Conservation (phyloP, 495 filamentous ascomycete genomes). For the Beverwykella pulmonaria region DNA sequence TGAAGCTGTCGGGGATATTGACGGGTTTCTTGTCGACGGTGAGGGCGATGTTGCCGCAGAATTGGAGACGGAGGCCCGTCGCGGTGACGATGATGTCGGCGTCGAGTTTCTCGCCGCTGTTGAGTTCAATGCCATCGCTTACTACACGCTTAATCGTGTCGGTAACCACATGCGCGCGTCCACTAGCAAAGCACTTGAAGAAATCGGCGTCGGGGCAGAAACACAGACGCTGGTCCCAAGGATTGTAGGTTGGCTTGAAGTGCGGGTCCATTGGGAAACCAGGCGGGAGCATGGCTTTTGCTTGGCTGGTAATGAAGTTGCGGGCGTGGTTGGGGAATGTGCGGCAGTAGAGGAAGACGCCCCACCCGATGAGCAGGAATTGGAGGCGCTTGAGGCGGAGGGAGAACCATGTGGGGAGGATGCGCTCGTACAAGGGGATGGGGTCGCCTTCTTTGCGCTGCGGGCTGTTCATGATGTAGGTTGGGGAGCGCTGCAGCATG, state of each 20-base stretch:
- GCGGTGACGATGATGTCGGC: slow-evolving; percentile 77
- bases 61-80: slow-evolving; percentile 65
- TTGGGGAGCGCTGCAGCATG: slow-evolving; percentile 40
- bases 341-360: slow-evolving; percentile 59
- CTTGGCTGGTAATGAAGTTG: slow-evolving; percentile 50
- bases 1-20: slow-evolving; percentile 50
- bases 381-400: slow-evolving; percentile 50
- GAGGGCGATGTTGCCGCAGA: slow-evolving; percentile 56
- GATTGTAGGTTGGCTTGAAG: slow-evolving; percentile 71
- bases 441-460: slow-evolving; percentile 42
- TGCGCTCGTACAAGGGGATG: slow-evolving; percentile 49
- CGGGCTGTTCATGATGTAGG: slow-evolving; percentile 32
- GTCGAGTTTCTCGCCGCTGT: slow-evolving; percentile 56
- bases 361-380: slow-evolving; percentile 51
- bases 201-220: slow-evolving; percentile 73
- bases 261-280: slow-evolving; percentile 63
- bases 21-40: slow-evolving; percentile 59
- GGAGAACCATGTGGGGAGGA: slow-evolving; percentile 46
- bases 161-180: slow-evolving; percentile 66
- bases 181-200: slow-evolving; percentile 60
- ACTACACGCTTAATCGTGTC: slow-evolving; percentile 68
- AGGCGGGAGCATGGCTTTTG: slow-evolving; percentile 56
- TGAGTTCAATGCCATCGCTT: slow-evolving; percentile 59
- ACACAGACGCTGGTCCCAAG: slow-evolving; percentile 76
- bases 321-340: slow-evolving; percentile 57